phyloP scores from a whole-genome alignment of 179 eudicot species.

The Patellifolia procumbens region DNA sequence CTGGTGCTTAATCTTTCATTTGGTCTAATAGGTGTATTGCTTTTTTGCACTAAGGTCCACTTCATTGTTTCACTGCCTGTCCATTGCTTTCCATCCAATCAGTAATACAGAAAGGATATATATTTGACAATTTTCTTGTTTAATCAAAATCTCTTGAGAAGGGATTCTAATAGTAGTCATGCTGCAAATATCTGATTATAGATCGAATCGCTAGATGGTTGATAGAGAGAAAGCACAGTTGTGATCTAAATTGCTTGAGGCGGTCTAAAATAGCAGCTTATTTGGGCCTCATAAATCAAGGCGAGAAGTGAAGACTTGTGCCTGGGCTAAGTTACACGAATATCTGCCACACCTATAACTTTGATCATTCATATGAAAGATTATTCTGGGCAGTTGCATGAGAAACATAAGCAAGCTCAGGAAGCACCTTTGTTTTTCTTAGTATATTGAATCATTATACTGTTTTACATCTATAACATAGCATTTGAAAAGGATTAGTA shows the following conservation, averaged over 20 bases:
- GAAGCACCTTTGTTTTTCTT: background rate
- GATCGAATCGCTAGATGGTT: background rate
- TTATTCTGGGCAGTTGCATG: background rate
- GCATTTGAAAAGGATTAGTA: background rate
- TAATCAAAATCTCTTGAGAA: background rate
- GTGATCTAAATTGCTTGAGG: background rate
- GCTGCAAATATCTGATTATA: background rate
- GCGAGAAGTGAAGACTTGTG: background rate
- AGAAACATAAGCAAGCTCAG: background rate
- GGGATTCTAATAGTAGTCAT: background rate
- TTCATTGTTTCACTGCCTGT: background rate
- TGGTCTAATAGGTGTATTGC: constrained; percentile 4
- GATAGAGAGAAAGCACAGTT: background rate
- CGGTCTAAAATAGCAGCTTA: background rate
- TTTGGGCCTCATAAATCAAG: background rate
- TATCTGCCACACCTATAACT: background rate
- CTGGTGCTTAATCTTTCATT: background rate
- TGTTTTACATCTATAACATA: too few species aligned
- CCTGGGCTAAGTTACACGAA: too few species aligned
- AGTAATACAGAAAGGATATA: background rate
- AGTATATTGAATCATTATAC: background rate
- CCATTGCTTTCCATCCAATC: background rate
- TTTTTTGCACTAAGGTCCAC: background rate
- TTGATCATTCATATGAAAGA: background rate
- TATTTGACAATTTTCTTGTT: background rate